Conservation (phyloP, 2,329 filamentous ascomycete species). For the Paraphoma sp. region DNA sequence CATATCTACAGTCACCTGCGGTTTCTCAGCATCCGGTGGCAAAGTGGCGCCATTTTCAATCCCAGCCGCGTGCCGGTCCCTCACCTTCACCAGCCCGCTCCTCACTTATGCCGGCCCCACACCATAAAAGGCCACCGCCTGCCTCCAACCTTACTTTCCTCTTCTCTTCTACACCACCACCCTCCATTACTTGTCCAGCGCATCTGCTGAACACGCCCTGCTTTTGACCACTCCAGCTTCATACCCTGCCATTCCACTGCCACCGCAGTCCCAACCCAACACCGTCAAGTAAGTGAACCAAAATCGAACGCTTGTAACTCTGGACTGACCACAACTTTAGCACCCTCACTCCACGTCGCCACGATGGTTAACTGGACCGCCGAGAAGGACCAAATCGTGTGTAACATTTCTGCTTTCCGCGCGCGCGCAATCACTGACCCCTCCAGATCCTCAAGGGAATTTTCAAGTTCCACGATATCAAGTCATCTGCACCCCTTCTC, state of each 20-base stretch:
- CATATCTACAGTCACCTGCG: neutral
- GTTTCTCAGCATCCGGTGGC: neutral
- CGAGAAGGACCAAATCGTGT: conserved; percentile 28
- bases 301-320: too few species aligned
- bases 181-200: neutral
- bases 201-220: too few species aligned
- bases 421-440: neutral
- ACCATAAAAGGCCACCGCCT: conserved; percentile 1
- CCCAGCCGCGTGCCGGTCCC: neutral
- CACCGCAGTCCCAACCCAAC: neutral
- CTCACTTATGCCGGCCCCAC: too few species aligned
- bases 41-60: conserved; percentile 3
- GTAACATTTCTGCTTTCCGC: neutral
- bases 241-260: neutral
- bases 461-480: conserved; percentile 26
- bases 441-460: conserved; percentile 26
- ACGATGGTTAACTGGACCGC: conserved; percentile 30
- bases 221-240: neutral
- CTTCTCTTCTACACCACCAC: neutral
- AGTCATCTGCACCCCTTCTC: conserved; percentile 9
- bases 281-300: too few species aligned
- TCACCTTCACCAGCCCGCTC: conserved; percentile 16
- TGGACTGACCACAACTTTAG: neutral
- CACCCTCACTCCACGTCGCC: neutral
- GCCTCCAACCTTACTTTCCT: neutral